Conservation (phyloP, 371 early-diverging fungal species). For the Lichtheimia ramosa region DNA sequence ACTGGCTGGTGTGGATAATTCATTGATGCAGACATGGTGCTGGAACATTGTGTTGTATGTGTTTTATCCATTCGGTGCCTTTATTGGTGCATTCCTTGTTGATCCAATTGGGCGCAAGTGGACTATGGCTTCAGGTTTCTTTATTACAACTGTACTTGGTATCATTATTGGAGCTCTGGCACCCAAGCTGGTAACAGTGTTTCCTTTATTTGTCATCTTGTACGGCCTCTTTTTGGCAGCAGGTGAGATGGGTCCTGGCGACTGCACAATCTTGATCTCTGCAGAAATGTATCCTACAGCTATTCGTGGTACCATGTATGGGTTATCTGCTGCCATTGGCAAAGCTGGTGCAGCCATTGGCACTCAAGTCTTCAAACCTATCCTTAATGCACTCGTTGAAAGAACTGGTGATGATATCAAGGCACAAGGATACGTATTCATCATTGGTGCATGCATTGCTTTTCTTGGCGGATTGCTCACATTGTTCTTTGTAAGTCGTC, state of each 20-base stretch:
- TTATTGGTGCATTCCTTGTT: conserved; percentile 47
- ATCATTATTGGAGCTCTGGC: conserved; percentile 49
- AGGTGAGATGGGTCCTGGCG: conserved; percentile 63
- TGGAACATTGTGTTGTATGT: conserved; percentile 57
- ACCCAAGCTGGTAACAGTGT: conserved; percentile 35
- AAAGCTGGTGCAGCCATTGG: conserved; percentile 57
- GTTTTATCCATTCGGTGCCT: conserved; percentile 55
- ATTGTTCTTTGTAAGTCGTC: conserved; percentile 30
- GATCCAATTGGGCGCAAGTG: conserved; percentile 53
- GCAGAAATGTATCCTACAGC: conserved; percentile 61
- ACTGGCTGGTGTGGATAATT: conserved; percentile 21
- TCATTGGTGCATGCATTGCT: conserved; percentile 51
- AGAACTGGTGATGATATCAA: conserved; percentile 29
- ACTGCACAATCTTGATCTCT: conserved; percentile 49
- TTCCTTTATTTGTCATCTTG: conserved; percentile 55
- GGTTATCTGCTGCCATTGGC: conserved; percentile 56
- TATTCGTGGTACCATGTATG: conserved; percentile 58
- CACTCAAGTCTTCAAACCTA: conserved; percentile 51
- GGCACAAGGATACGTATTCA: conserved; percentile 50
- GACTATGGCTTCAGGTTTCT: conserved; percentile 55
- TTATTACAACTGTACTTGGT: conserved; percentile 49
- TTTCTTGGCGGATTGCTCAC: conserved; percentile 48
- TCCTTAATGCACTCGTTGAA: conserved; percentile 17
- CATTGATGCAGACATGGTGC: conserved; percentile 27
- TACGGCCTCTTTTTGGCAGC: conserved; percentile 59